phyloP scores from a whole-genome alignment of 1,284 basidiomycete genomes.

The Cystobasidium pallidum region DNA sequence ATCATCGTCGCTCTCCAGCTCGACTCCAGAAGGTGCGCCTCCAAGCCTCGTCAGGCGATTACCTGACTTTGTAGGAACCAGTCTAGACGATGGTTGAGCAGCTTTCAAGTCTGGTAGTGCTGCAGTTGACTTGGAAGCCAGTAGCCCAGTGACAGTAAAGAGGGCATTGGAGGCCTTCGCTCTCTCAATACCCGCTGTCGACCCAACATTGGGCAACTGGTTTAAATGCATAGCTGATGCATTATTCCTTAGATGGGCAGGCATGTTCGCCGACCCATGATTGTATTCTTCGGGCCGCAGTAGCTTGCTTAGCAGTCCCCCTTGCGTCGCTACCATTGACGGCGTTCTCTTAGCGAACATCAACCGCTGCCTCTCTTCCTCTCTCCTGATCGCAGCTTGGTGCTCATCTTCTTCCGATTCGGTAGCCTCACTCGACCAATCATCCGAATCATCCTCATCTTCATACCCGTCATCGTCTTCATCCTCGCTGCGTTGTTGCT shows the following conservation, averaged over 20 bases:
- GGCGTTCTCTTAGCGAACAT: conserved; percentile 76
- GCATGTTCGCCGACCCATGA: conserved; percentile 33
- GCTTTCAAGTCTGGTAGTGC: conserved; percentile 59
- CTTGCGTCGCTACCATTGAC: conserved; percentile 62
- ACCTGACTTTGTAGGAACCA: conserved; percentile 38
- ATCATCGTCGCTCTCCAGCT: conserved; percentile 70
- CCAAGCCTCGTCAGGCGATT: conserved; percentile 39
- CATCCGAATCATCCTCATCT: conserved; percentile 53
- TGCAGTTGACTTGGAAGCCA: conserved; percentile 67
- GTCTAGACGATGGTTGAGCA: conserved; percentile 1
- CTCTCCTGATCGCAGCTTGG: conserved; percentile 60
- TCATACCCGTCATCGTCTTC: conserved; percentile 43
- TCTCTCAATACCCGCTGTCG: conserved; percentile 35
- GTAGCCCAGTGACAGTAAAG: conserved; percentile 55
- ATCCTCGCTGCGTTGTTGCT: neutral
- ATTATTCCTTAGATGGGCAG: conserved; percentile 41
- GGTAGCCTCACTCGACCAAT: conserved; percentile 55
- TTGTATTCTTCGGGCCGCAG: conserved; percentile 28
- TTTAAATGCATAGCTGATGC: conserved; percentile 27
- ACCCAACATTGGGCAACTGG: conserved; percentile 28
- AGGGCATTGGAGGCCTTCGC: neutral
- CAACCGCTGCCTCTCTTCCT: conserved; percentile 69
- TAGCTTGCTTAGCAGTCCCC: conserved; percentile 29
- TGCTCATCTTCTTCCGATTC: conserved; percentile 52
- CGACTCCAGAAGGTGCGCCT: conserved; percentile 67